Evolutionary conservation across 2,329 filamentous ascomycete species (phyloP), one percentile per base, ranked within the genome.

Genomic region (Xylaria digitata): DNA sequence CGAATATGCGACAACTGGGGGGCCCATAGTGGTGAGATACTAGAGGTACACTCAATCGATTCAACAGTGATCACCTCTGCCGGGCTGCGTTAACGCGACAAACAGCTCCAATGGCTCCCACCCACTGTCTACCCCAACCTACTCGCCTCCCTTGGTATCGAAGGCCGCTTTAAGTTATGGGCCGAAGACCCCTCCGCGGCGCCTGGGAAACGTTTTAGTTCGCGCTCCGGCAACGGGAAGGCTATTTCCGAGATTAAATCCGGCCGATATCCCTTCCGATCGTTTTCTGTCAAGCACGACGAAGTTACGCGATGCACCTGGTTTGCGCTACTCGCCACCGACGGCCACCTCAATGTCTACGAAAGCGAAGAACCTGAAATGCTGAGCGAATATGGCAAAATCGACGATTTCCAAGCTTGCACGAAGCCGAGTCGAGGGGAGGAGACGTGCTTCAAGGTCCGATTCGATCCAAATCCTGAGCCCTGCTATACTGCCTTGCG

Each of bases 81-180:
- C 13, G 13, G 19, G 32, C 9, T 43, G 53, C 66, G 59, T 68
- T 72, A 68, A 74, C 71, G 68, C 69, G 70, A 65, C 43, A 9
- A 53, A 55, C 75, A 95, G 92, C 89, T 97, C 61, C 93, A 96
- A 84, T 98, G 95, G 94, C 92, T 97, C 64, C 93, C 94, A 0
- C 92, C 94, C 0, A 95, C 92, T 70, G 90, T 96, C 66, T 96
- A 96, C 72, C 93, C 88, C 43, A 89, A 96, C 76, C 88, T 97
- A 74, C 84, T 98, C 72, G 94, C 91, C 63, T 97, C 92, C 61
- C 91, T 97, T 66, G 93, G 92, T 69, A 92, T 95, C 75, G 95
- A 97, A 75, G 93, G 95, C 75, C 90, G 90, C 78, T 93, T 96
- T 83, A 93, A 94, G 77, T 85, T 98, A 71, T 98, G 95, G 95